Percentiles rank a stretch among this genome's conserved stretches.
Evolutionary conservation across 768 basidiomycete species (phyloP).

Genomic region (Podaxis sp.): DNA sequence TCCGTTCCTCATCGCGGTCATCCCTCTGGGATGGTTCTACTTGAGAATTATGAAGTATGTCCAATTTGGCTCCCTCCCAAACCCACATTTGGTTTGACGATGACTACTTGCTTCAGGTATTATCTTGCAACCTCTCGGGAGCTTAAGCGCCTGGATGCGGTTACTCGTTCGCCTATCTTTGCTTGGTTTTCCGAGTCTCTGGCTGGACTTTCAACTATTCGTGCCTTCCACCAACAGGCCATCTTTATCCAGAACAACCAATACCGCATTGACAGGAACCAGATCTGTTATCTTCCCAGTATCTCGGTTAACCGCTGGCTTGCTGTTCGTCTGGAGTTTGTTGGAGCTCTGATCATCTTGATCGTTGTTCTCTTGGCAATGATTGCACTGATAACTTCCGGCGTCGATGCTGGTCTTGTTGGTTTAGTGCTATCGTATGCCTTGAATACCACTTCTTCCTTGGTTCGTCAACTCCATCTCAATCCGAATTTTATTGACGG

Average conservation of each 20-base stretch:
- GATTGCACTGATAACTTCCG: constrained; percentile 66
- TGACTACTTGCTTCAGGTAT: constrained; percentile 51
- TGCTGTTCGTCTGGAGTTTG: constrained; percentile 79
- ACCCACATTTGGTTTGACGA: not conserved
- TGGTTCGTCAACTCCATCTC: constrained; percentile 47
- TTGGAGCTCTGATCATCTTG: constrained; percentile 80
- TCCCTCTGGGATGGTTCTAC: constrained; percentile 83
- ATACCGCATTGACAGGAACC: constrained; percentile 80
- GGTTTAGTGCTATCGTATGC: constrained; percentile 87
- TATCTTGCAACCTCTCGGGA: constrained; percentile 87
- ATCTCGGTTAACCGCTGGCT: constrained; percentile 84
- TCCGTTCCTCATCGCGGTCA: constrained; percentile 70
- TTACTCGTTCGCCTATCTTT: constrained; percentile 90
- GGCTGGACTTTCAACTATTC: constrained; percentile 78
- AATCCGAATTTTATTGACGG: constrained; percentile 9
- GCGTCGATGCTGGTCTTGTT: constrained; percentile 85
- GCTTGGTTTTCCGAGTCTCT: constrained; percentile 82
- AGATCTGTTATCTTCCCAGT: constrained; percentile 73
- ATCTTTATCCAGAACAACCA: constrained; percentile 71
- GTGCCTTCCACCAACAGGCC: constrained; percentile 71
- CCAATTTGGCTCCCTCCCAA: not conserved
- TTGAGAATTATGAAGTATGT: constrained; percentile 73
- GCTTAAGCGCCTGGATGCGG: constrained; percentile 84
- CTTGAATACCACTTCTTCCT: constrained; percentile 75
- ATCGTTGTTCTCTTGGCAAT: constrained; percentile 68